phyloP scores from a whole-genome alignment of 306 rosid species.

The Pterocarpus macrocarpus region DNA sequence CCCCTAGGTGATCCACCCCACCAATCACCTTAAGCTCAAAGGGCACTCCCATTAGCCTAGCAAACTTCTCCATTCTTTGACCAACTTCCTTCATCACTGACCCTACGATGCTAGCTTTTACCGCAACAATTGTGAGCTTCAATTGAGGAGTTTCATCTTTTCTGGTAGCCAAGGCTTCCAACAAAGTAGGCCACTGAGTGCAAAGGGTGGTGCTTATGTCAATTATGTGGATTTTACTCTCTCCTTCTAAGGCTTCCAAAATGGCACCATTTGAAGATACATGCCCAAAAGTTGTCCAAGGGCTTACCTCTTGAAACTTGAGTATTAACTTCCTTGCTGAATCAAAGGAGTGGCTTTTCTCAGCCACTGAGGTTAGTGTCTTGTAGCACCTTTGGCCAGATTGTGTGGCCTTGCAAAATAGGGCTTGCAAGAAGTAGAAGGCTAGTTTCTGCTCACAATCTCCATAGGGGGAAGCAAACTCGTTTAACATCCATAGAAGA shows the following conservation, averaged over 20 bases:
- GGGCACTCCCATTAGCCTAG: slow-evolving; percentile 90
- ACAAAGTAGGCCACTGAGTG: slow-evolving; percentile 85
- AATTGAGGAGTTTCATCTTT: slow-evolving; percentile 80
- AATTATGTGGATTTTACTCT: slow-evolving; percentile 72
- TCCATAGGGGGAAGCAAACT: slow-evolving; percentile 84
- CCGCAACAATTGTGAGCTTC: slow-evolving; percentile 71
- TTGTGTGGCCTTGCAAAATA: slow-evolving; percentile 75
- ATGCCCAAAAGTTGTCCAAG: slow-evolving; percentile 92
- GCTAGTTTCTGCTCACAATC: slow-evolving; percentile 82
- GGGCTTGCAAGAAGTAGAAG: slow-evolving; percentile 78
- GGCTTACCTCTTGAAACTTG: slow-evolving; percentile 88
- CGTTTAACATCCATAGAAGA: slow-evolving; percentile 87
- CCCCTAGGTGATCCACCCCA: slow-evolving; percentile 52
- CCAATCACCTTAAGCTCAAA: slow-evolving; percentile 70
- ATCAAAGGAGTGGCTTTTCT: slow-evolving; percentile 73
- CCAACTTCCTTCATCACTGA: slow-evolving; percentile 78
- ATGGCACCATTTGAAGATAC: slow-evolving; percentile 87
- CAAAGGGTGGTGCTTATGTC: slow-evolving; percentile 82
- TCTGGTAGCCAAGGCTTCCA: slow-evolving; percentile 83
- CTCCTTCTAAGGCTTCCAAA: slow-evolving; percentile 82
- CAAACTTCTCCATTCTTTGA: slow-evolving; percentile 91
- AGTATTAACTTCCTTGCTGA: slow-evolving; percentile 70
- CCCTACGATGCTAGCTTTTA: slow-evolving; percentile 42
- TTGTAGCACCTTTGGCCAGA: slow-evolving; percentile 66
- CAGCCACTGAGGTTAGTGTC: slow-evolving; percentile 67